Conservation (phyloP, 805 yeast species). For the Kodamaea hsintzibuensis region DNA sequence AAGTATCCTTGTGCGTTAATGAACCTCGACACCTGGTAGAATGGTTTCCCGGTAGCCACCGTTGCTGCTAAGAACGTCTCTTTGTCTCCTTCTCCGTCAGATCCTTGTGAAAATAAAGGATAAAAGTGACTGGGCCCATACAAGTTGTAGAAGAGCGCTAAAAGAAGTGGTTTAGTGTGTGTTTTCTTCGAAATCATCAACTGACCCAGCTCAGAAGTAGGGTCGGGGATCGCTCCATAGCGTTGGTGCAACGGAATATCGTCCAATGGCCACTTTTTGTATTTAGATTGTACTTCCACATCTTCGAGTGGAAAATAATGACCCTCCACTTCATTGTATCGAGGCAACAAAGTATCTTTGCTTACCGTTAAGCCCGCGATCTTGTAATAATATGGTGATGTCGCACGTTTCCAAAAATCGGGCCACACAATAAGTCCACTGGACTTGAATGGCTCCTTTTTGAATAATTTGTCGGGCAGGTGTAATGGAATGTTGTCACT, state of each 20-base stretch:
- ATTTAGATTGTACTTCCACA: not conserved
- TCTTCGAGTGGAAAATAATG: slow-evolving; percentile 14
- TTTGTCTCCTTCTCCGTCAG: slow-evolving; percentile 78
- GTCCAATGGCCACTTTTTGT: slow-evolving; percentile 7
- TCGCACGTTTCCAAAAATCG: slow-evolving; percentile 85
- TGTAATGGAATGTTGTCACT: slow-evolving; percentile 74
- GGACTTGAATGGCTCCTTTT: slow-evolving; percentile 52
- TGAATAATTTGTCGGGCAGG: slow-evolving; percentile 62
- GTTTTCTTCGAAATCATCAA: slow-evolving; percentile 41
- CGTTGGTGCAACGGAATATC: slow-evolving; percentile 33
- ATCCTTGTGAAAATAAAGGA: slow-evolving; percentile 45
- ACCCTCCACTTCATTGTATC: slow-evolving; percentile 34
- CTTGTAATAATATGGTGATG: slow-evolving; percentile 69
- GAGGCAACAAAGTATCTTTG: slow-evolving; percentile 27
- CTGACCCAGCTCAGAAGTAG: slow-evolving; percentile 41
- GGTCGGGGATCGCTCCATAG: slow-evolving; percentile 30
- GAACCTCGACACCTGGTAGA: slow-evolving; percentile 55
- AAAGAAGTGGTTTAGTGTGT: slow-evolving; percentile 36
- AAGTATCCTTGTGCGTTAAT: slow-evolving; percentile 55
- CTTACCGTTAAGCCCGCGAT: slow-evolving; percentile 56
- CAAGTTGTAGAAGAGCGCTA: slow-evolving; percentile 43
- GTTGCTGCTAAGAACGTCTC: slow-evolving; percentile 78
- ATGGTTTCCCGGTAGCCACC: slow-evolving; percentile 45
- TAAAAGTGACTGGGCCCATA: slow-evolving; percentile 45
- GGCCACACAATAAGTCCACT: slow-evolving; percentile 75